phyloP scores from a whole-genome alignment of 495 filamentous ascomycete species.

The Hypoxylon rickii region DNA sequence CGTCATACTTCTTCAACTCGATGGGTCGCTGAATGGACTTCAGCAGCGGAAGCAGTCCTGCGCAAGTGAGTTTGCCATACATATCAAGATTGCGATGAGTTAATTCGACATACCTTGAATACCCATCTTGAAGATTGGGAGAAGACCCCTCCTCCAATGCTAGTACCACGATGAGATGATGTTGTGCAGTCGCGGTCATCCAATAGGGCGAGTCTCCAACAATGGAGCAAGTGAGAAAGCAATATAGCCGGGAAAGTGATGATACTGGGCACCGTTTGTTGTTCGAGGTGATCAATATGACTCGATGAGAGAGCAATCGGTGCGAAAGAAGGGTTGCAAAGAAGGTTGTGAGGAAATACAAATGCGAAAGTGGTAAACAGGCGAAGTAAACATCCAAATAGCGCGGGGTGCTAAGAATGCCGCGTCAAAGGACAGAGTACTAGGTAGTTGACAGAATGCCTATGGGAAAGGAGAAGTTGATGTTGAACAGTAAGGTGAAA shows the following conservation, averaged over 20 bases:
- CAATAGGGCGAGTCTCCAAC: background rate
- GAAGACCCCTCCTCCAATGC: conserved; percentile 31
- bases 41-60: conserved; percentile 83
- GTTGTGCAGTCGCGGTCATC: conserved; percentile 6
- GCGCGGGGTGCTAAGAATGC: background rate
- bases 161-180: conserved; percentile 1
- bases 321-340: no score
- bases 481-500: background rate
- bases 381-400: conserved; percentile 6
- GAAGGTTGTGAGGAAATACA: background rate
- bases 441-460: background rate
- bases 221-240: background rate
- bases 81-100: background rate
- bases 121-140: conserved; percentile 60
- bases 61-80: conserved; percentile 23
- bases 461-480: background rate
- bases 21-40: conserved; percentile 94
- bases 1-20: conserved; percentile 83
- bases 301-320: background rate
- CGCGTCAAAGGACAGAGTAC: no score
- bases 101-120: conserved; percentile 63
- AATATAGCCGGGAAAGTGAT: background rate
- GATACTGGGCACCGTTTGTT: no score
- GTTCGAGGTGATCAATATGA: no score
- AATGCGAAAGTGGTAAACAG: conserved; percentile 15